A percentile compares a stretch with the other conserved stretches of the same genome.
These are phyloP conservation scores for Alnus rubra DNA, from an alignment of 306 rosid species.

Conservation along the genomic window DNA sequence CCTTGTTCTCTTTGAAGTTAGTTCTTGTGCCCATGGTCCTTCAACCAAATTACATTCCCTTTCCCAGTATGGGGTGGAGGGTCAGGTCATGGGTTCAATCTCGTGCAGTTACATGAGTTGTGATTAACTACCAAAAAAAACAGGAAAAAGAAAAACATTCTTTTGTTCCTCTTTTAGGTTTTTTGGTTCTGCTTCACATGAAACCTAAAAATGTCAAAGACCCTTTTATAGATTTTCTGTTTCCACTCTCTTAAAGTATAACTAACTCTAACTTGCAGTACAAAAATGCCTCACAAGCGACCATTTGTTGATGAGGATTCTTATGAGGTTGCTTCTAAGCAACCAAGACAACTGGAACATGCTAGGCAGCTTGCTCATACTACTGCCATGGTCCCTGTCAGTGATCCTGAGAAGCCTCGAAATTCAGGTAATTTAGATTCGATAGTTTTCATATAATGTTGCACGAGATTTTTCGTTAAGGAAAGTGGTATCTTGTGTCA, in stretches of 20 bases:
- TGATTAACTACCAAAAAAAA: not conserved
- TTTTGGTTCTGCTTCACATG: not conserved
- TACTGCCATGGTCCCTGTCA: constrained; percentile 8
- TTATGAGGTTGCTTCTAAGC: constrained; percentile 36
- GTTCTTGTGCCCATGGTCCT: not conserved
- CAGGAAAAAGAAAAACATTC: not conserved
- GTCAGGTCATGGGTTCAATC: not conserved
- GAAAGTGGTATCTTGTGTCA: constrained; percentile 2
- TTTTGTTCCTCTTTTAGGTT: not conserved
- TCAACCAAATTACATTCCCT: not conserved
- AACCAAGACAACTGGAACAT: constrained; percentile 30
- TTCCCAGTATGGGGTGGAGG: not conserved
- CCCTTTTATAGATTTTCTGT: not conserved
- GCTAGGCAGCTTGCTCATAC: constrained; percentile 20
- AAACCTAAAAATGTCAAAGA: not conserved
- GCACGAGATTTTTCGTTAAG: not conserved
- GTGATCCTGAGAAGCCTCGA: constrained; percentile 19
- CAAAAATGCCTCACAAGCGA: constrained; percentile 35
- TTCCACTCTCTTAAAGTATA: constrained; percentile 2
- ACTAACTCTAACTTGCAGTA: constrained; percentile 20
- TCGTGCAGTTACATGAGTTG: not conserved
- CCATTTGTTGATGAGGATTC: constrained; percentile 31
- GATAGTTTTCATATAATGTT: not conserved
- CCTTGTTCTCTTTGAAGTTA: not conserved
- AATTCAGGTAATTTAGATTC: constrained; percentile 28